These are phyloP conservation scores for Boletus insuetus DNA, from an alignment of 768 basidiomycete species.

Conservation along the genomic window DNA sequence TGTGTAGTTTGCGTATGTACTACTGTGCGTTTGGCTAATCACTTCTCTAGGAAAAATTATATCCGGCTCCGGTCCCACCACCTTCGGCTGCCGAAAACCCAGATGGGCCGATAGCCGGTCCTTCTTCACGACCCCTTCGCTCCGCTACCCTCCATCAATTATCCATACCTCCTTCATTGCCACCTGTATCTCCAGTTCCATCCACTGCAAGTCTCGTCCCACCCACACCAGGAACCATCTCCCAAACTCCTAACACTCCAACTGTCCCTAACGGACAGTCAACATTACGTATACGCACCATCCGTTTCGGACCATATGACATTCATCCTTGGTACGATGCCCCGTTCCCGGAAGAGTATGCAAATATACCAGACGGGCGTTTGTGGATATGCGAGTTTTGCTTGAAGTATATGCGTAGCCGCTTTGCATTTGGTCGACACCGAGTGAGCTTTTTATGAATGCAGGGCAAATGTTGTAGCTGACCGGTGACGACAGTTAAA, in stretches of 20 bases:
- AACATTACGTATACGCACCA: slow-evolving; percentile 72
- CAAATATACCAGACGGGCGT: slow-evolving; percentile 84
- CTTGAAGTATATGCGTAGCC: slow-evolving; percentile 95
- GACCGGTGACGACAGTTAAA: slow-evolving; percentile 62
- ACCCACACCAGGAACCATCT: slow-evolving; percentile 34
- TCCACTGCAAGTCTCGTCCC: slow-evolving; percentile 35
- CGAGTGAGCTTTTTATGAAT: slow-evolving; percentile 50
- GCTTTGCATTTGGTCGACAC: slow-evolving; percentile 83
- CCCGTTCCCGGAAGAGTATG: slow-evolving; percentile 97
- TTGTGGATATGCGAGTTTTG: slow-evolving; percentile 99
- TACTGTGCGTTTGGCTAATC: slow-evolving; percentile 1
- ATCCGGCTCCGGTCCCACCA: slow-evolving; percentile 40
- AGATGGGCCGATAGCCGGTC: slow-evolving; percentile 46
- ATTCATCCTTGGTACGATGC: slow-evolving; percentile 99
- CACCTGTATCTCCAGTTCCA: slow-evolving; percentile 35
- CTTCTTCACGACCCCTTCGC: slow-evolving; percentile 61
- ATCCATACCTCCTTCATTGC: slow-evolving; percentile 29
- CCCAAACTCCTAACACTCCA: slow-evolving; percentile 33
- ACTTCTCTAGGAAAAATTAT: slow-evolving; percentile 45
- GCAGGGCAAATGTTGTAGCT: slow-evolving; percentile 2
- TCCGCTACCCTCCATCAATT: slow-evolving; percentile 47
- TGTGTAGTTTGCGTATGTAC: slow-evolving; percentile 32
- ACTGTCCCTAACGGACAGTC: slow-evolving; percentile 19
- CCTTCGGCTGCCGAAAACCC: slow-evolving; percentile 29
- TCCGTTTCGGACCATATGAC: slow-evolving; percentile 88